Evolutionary conservation across 345 rosid species (phyloP), one percentile per base, ranked within the genome.

Genomic region (Hirschfeldia incana): DNA sequence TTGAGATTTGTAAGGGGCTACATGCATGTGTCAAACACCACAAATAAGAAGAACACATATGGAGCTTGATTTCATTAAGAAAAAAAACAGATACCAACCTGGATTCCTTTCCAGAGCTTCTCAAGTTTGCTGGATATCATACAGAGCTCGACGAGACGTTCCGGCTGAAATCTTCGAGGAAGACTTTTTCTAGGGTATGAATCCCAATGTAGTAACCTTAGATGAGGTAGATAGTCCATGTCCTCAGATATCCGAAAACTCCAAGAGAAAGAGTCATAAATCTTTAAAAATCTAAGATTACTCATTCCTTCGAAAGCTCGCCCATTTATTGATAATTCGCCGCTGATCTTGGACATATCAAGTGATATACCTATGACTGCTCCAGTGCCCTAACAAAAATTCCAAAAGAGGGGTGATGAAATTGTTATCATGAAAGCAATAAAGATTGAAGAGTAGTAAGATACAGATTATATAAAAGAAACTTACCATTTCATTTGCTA

Each of bases 171-270:
- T 6, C 21, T 67, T 36, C 16, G 44, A 26, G 85, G 81, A 37
- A 83, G 44, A 37, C 58, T 29, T 11, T 29, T 67, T 1, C 10
- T 1, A 0, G 83, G 78, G 60, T 26, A 83, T 2, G 27, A 27
- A 12, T 1, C 1, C 85, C 81, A 72, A 2, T 53, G 3, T 11
- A 81, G 55, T 36, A 44, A 51, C 29, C 66, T 39, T 5, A 79
- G 13, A 27, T 58, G 49, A 34, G 37, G 37, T 34, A 34, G 37
- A 34, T 34, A 34, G 5, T 34, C 37, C 37, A 34, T 1, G 37
- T 34, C 37, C 37, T 1, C 37, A 0, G 37, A 1, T 34, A 34
- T 34, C 37, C 6, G 8, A 34, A 1, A n/a, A n/a, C n/a, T 34
- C 8, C 2, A n/a, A n/a, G n/a, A n/a, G 1, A 1, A 1, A 34